phyloP scores from a whole-genome alignment of 257 asterid genomes.

The Schizonepeta tenuifolia region DNA sequence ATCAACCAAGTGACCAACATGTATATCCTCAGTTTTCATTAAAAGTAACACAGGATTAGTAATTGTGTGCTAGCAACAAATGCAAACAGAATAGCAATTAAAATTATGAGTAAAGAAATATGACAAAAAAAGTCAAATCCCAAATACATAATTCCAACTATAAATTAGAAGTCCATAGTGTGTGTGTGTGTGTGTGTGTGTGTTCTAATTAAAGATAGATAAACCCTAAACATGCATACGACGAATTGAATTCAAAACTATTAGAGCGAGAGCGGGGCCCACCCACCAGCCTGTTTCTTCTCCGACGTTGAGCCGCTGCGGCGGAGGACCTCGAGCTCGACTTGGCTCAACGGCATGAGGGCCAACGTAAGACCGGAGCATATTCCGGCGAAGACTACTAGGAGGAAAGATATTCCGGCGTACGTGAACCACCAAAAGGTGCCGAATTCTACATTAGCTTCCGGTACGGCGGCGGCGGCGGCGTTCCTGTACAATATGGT shows the following conservation, averaged over 20 bases:
- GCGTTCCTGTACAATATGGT: constrained; percentile 44
- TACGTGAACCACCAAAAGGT: constrained; percentile 64
- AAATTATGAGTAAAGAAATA: background rate
- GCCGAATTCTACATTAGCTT: constrained; percentile 72
- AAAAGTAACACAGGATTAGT: constrained; percentile 13
- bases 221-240: too few relatives aligned
- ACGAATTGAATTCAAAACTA: too few relatives aligned
- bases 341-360: constrained; percentile 82
- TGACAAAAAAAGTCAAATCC: background rate
- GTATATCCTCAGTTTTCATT: background rate
- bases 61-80: background rate
- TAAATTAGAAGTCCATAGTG: too few relatives aligned
- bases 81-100: background rate
- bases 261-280: background rate
- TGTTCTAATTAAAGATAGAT: too few relatives aligned
- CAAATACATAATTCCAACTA: background rate
- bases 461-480: constrained; percentile 31
- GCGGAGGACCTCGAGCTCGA: constrained; percentile 91
- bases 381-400: constrained; percentile 83
- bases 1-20: background rate
- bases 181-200: too few relatives aligned
- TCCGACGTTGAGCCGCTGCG: constrained; percentile 78
- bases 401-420: constrained; percentile 75
- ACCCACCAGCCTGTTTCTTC: constrained; percentile 82
- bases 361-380: constrained; percentile 92